Percentiles rank a stretch among this genome's conserved stretches.
Evolutionary conservation across 257 asterid genomes (phyloP).

Genomic region (Buddleja alternifolia): DNA sequence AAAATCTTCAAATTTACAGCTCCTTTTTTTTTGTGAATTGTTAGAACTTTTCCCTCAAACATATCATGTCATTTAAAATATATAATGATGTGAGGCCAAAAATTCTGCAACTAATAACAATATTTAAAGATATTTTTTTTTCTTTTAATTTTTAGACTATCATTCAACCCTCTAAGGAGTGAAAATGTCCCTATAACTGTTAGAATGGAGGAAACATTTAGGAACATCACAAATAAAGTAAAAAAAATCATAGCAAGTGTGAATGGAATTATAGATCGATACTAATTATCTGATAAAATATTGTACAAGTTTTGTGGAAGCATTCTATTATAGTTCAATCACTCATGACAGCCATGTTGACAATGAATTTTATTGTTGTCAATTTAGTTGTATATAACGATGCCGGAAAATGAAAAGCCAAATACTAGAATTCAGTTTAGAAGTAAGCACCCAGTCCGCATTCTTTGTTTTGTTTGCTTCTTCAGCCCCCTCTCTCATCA

Average conservation of each 20-base stretch:
- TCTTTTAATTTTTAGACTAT: too few relatives aligned
- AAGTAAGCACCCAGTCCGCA: not conserved
- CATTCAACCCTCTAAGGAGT: not conserved
- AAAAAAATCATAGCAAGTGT: too few relatives aligned
- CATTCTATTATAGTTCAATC: not conserved
- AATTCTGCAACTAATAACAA: too few relatives aligned
- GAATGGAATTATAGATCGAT: too few relatives aligned
- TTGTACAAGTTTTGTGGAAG: not conserved
- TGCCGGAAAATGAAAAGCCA: constrained; percentile 12
- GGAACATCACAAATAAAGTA: too few relatives aligned
- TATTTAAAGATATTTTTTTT: too few relatives aligned
- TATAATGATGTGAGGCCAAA: too few relatives aligned
- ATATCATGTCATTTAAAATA: too few relatives aligned
- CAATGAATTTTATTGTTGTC: constrained; percentile 4
- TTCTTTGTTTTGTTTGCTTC: not conserved
- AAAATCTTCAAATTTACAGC: too few relatives aligned
- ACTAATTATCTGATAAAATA: not conserved
- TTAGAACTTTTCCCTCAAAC: too few relatives aligned
- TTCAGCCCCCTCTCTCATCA: too few relatives aligned
- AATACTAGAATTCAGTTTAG: constrained; percentile 1
- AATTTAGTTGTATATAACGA: not conserved
- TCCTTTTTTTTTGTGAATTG: too few relatives aligned
- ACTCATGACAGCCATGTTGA: constrained; percentile 7
- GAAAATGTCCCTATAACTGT: not conserved
- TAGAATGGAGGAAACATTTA: not conserved